Evolutionary conservation across 1,139 yeast genomes (phyloP).

Genomic region (Tardiomyces digboiensis): DNA sequence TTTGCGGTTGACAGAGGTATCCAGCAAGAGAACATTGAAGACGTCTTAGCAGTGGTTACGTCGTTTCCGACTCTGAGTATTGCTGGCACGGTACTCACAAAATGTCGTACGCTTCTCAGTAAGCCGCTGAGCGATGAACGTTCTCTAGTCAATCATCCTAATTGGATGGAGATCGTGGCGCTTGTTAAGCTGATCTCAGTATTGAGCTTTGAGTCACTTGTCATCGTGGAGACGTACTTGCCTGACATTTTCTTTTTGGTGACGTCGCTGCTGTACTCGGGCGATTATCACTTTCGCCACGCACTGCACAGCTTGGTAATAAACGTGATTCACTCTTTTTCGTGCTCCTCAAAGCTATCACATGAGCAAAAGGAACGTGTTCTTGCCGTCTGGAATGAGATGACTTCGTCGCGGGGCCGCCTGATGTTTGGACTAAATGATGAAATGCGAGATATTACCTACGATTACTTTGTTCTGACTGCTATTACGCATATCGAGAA

Average conservation of each 20-base stretch:
- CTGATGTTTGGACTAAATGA: conserved; percentile 75
- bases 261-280: conserved; percentile 64
- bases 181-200: conserved; percentile 58
- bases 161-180: conserved; percentile 66
- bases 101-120: conserved; percentile 38
- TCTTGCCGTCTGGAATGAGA: conserved; percentile 43
- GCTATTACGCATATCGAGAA: conserved; percentile 51
- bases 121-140: conserved; percentile 35
- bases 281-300: conserved; percentile 57
- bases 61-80: conserved; percentile 62
- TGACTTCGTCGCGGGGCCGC: conserved; percentile 65
- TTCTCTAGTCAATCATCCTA: conserved; percentile 45
- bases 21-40: conserved; percentile 37
- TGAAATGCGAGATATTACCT: conserved; percentile 38
- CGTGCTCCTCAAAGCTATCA: conserved; percentile 47
- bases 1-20: conserved; percentile 71
- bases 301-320: conserved; percentile 58
- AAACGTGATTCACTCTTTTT: conserved; percentile 64
- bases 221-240: conserved; percentile 54
- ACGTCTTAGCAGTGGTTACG: conserved; percentile 45
- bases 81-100: conserved; percentile 53
- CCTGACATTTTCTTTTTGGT: conserved; percentile 68
- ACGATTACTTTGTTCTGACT: conserved; percentile 38
- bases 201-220: conserved; percentile 62
- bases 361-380: conserved; percentile 36